Evolutionary conservation across 352 stramenopile species (phyloP).

Genomic region (Paralagenidium karlingii): DNA sequence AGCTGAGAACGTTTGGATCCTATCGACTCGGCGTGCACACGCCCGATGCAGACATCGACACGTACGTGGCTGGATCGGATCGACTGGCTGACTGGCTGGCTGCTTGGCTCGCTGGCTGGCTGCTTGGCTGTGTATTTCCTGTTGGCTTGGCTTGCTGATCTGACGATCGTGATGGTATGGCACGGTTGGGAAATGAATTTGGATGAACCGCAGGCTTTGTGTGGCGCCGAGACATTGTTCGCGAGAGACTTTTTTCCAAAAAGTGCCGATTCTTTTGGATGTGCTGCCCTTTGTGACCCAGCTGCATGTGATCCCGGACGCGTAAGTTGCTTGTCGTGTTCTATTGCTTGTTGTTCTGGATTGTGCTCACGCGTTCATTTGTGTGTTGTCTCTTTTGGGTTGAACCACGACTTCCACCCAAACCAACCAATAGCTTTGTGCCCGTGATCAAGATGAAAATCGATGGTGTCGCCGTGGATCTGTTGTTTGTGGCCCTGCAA

Average conservation of each 20-base stretch:
- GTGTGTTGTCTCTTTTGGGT: background rate
- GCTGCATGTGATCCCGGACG: constrained; percentile 76
- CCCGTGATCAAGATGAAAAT: constrained; percentile 93
- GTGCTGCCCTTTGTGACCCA: constrained; percentile 45
- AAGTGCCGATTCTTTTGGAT: constrained; percentile 67
- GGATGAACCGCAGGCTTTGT: constrained; percentile 38
- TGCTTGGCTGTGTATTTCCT: background rate
- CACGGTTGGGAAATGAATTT: background rate
- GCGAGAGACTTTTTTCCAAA: constrained; percentile 81
- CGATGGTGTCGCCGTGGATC: constrained; percentile 83
- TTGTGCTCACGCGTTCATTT: constrained; percentile 1
- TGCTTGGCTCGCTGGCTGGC: background rate
- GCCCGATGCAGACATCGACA: constrained; percentile 77
- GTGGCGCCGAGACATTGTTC: constrained; percentile 71
- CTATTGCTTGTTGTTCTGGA: background rate
- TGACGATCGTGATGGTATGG: constrained; percentile 5
- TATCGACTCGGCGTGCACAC: constrained; percentile 80
- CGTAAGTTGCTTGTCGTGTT: constrained; percentile 41
- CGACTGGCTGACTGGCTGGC: background rate
- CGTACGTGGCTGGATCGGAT: constrained; percentile 15
- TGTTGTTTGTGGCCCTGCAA: constrained; percentile 86
- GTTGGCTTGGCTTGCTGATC: background rate
- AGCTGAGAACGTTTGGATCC: constrained; percentile 88
- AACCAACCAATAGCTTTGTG: constrained; percentile 71
- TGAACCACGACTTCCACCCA: too few relatives aligned